Evolutionary conservation across 352 stramenopile species (phyloP).

Genomic region (Phytophthora foliorum): DNA sequence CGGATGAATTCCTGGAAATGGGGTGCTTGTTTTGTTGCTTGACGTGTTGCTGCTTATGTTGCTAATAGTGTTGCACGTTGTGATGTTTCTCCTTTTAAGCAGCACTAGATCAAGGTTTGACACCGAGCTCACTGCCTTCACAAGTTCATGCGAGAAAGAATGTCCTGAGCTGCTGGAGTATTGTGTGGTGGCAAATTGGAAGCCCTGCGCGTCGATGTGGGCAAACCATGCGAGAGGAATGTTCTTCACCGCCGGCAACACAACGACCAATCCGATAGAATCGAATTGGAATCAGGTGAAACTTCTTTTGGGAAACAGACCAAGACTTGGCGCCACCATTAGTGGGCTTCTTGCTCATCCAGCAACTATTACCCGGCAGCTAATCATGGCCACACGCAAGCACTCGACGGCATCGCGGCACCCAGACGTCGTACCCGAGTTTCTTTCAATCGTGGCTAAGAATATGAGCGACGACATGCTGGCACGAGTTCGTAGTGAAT

Average conservation of each 20-base stretch:
- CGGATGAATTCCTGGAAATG: neutral
- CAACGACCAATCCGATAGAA: slow-evolving; percentile 33
- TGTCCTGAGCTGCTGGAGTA: slow-evolving; percentile 1
- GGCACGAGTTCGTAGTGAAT: slow-evolving; percentile 1
- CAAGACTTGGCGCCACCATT: slow-evolving; percentile 17
- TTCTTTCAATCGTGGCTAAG: neutral
- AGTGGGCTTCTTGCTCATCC: slow-evolving; percentile 16
- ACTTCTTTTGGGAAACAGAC: slow-evolving; percentile 10
- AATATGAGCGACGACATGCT: slow-evolving; percentile 1
- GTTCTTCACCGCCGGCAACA: slow-evolving; percentile 25
- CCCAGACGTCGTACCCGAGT: neutral
- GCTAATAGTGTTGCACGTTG: neutral
- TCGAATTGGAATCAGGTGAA: slow-evolving; percentile 35
- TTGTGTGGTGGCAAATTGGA: slow-evolving; percentile 15
- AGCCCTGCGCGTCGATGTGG: slow-evolving; percentile 26
- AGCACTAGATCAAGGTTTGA: neutral
- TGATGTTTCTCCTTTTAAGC: slow-evolving; percentile 2
- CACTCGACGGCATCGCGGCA: neutral
- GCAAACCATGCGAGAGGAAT: slow-evolving; percentile 12
- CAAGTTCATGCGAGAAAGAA: neutral
- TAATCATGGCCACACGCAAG: neutral
- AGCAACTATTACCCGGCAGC: slow-evolving; percentile 1
- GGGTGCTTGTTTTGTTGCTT: slow-evolving; percentile 4
- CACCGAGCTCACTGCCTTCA: neutral
- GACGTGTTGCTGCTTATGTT: slow-evolving; percentile 6